Evolutionary conservation across 2,329 filamentous ascomycete genomes (phyloP), one percentile per base, ranked within the genome.

Genomic region (Clonostachys rhizophaga): DNA sequence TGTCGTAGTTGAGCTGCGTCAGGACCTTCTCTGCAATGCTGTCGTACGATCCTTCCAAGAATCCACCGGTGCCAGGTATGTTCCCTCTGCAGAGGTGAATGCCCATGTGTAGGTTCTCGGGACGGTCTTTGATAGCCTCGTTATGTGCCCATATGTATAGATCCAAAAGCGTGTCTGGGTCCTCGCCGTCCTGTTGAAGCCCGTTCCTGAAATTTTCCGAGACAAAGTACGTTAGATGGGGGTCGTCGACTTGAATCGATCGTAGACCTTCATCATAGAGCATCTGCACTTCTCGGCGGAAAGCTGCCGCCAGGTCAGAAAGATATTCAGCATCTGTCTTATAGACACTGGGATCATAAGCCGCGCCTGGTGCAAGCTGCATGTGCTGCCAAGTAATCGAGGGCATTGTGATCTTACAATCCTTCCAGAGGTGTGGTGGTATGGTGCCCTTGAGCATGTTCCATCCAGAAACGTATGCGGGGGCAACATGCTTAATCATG

Each of bases 121-220:
- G 84, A 1, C 81, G 73, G 52, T 74, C 71, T 30, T 71, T 67
- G 55, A 88, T 75, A 60, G 80, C 84, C 60, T 86, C 82, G 59
- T 89, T 89, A 72, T 89, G 88, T 55, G 86, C 79, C 61, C 80
- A 77, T 63, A 90, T 79, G 60, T 90, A 90, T 34, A 79, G 74
- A 55, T 86, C 79, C 44, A 90, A 76, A 52, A 88, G 76, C 51
- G 80, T 77, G 36, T 87, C 82, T 12, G 83, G 74, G 16, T 81
- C 73, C 40, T 76, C 69, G 54, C 86, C 84, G 18, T 75, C 74
- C 47, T 76, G 71, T 67, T 74, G 58, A 48, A 71, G 81, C 30
- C 80, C 79, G 47, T 72, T 67, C 14, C 83, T 67, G 80, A 86
- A 86, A 51, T 81, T 79, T 36, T 86, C 78, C 5, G 79, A 84